Percentiles rank a stretch among this genome's conserved stretches.
These are phyloP conservation scores for Fusarium ramigenum DNA, from an alignment of 2,329 filamentous ascomycete species.

Conservation along the genomic window DNA sequence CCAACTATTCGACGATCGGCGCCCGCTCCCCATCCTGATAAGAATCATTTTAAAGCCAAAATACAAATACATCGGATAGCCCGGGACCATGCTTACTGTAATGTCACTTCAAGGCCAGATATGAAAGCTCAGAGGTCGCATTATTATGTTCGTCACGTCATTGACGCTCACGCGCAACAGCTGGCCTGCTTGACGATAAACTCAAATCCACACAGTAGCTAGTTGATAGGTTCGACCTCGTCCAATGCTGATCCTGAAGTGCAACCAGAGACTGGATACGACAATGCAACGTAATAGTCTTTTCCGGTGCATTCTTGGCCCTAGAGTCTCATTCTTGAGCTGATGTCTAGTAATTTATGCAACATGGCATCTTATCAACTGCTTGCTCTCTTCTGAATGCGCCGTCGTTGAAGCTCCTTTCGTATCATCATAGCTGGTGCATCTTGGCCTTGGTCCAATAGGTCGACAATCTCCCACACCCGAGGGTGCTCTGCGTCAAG, in stretches of 20 bases:
- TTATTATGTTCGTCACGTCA: conserved; percentile 10
- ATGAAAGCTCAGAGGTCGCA: not conserved
- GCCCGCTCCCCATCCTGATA: not conserved
- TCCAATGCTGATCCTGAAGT: not conserved
- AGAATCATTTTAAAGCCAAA: conserved; percentile 5
- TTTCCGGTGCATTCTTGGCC: not conserved
- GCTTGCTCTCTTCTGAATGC: conserved; percentile 27
- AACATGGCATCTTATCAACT: not conserved
- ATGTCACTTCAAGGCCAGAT: conserved; percentile 3
- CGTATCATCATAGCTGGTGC: conserved; percentile 34
- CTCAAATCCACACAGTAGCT: not conserved
- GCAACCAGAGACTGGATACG: not conserved
- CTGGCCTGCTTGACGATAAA: not conserved
- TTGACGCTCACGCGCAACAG: conserved; percentile 5
- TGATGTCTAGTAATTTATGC: not conserved
- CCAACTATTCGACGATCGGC: conserved; percentile 7
- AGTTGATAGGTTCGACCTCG: not conserved
- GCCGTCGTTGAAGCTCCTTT: conserved; percentile 40
- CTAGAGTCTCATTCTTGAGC: not conserved
- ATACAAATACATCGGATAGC: conserved; percentile 24
- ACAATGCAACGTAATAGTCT: not conserved
- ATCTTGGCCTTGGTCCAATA: conserved; percentile 34
- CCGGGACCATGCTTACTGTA: conserved; percentile 29
- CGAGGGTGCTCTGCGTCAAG: conserved; percentile 44
- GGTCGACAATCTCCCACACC: conserved; percentile 48